Percentiles rank a stretch among this genome's conserved stretches.
phyloP scores from a whole-genome alignment of 2,329 filamentous ascomycete genomes.

The Periconia macrospinosa region DNA sequence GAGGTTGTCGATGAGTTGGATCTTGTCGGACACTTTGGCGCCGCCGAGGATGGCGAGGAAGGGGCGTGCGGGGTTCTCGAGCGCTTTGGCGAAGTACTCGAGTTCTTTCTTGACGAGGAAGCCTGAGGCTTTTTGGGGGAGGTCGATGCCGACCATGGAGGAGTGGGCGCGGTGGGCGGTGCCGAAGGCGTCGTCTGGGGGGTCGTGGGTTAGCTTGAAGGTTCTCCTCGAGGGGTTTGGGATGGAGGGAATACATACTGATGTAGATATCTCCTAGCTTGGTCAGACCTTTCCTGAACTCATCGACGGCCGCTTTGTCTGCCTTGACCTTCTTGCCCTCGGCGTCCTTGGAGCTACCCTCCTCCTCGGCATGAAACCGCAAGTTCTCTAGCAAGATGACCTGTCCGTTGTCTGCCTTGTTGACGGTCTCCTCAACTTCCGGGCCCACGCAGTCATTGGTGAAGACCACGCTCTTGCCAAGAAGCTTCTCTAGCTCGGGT shows the following conservation, averaged over 20 bases:
- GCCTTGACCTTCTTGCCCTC: slow-evolving; percentile 98
- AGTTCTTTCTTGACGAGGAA: slow-evolving; percentile 99
- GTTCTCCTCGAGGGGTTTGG: not conserved
- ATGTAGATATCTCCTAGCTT: slow-evolving; percentile 93
- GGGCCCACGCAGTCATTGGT: slow-evolving; percentile 87
- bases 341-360: slow-evolving; percentile 91
- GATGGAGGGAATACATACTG: slow-evolving; percentile 62
- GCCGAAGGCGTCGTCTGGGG: slow-evolving; percentile 90
- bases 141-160: slow-evolving; percentile 96
- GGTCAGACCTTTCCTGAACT: slow-evolving; percentile 94
- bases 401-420: slow-evolving; percentile 76
- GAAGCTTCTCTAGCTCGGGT: slow-evolving; percentile 85
- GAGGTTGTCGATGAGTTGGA: slow-evolving; percentile 98
- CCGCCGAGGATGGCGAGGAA: slow-evolving; percentile 99
- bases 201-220: slow-evolving; percentile 21
- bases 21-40: slow-evolving; percentile 99
- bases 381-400: slow-evolving; percentile 95
- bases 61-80: slow-evolving; percentile 88
- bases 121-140: slow-evolving; percentile 94
- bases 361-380: slow-evolving; percentile 97
- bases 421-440: slow-evolving; percentile 87
- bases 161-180: slow-evolving; percentile 98
- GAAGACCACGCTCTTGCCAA: slow-evolving; percentile 83
- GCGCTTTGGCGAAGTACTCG: slow-evolving; percentile 97
- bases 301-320: slow-evolving; percentile 86